Conservation (phyloP, 371 early-diverging fungal species). For the Rhizopus arrhizus region DNA sequence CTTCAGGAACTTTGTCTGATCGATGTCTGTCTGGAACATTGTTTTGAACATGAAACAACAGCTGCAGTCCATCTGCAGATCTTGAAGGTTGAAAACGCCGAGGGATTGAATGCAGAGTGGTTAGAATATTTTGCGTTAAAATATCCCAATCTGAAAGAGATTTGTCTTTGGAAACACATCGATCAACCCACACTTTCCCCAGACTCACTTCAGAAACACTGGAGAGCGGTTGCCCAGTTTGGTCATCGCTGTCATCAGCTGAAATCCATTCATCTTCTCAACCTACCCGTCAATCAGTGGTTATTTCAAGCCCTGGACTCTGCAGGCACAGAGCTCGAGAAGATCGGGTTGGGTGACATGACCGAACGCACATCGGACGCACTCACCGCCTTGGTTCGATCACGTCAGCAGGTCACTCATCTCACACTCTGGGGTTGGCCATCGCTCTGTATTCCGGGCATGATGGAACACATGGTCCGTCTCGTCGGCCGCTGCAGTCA, state of each 20-base stretch:
- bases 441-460: conserved; percentile 19
- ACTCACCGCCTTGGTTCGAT: conserved; percentile 7
- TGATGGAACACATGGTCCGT: conserved; percentile 15
- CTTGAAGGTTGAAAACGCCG: conserved; percentile 6
- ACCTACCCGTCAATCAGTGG: conserved; percentile 15
- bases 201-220: conserved; percentile 5
- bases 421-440: conserved; percentile 32
- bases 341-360: conserved; percentile 22
- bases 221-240: conserved; percentile 7
- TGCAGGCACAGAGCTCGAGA: conserved; percentile 9
- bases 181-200: background rate
- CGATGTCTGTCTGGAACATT: conserved; percentile 6
- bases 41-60: background rate
- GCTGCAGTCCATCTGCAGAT: conserved; percentile 1
- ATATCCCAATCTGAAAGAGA: conserved; percentile 3
- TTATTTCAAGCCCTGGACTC: conserved; percentile 19
- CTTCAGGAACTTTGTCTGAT: conserved; percentile 10
- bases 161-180: conserved; percentile 8
- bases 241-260: conserved; percentile 6
- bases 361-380: conserved; percentile 17
- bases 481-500: conserved; percentile 14
- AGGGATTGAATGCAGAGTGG: conserved; percentile 18
- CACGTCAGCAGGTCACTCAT: conserved; percentile 15
- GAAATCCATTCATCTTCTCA: conserved; percentile 11
- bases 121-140: conserved; percentile 17